Conservation (phyloP, 2,329 filamentous ascomycete species). For the Fusarium tricinctum region DNA sequence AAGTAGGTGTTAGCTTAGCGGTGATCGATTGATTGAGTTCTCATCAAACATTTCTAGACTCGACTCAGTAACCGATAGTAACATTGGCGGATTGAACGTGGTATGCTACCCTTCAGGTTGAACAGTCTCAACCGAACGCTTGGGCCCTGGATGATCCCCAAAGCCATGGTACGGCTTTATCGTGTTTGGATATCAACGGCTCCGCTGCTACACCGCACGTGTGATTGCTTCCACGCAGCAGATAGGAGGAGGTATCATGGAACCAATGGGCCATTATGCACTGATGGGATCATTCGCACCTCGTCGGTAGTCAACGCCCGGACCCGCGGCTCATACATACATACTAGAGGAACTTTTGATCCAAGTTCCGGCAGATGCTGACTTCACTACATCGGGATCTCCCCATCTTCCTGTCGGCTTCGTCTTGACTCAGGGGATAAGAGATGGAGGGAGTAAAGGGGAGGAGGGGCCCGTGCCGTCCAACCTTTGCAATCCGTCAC, state of each 20-base stretch:
- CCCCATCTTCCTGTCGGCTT: conserved; percentile 14
- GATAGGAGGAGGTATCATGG: conserved; percentile 1
- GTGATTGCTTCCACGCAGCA: conserved; percentile 17
- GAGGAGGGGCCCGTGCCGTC: conserved; percentile 28
- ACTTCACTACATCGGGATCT: conserved; percentile 32
- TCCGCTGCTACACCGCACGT: conserved; percentile 31
- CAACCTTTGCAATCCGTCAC: conserved; percentile 9
- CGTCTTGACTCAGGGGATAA: conserved; percentile 35
- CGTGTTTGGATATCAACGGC: conserved; percentile 4
- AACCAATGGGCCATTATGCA: conserved; percentile 21
- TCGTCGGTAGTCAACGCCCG: conserved; percentile 36
- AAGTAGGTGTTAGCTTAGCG: conserved; percentile 10
- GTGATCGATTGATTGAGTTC: conserved; percentile 19
- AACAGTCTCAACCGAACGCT: conserved; percentile 32
- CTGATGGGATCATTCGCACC: conserved; percentile 16
- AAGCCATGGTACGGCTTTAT: conserved; percentile 19
- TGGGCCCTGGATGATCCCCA: conserved; percentile 27
- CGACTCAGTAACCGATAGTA: conserved; percentile 36
- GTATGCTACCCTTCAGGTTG: conserved; percentile 34
- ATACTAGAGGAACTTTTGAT: conserved; percentile 39
- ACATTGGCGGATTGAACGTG: conserved; percentile 23
- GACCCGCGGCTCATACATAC: conserved; percentile 31
- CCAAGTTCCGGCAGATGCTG: conserved; percentile 38
- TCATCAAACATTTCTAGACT: conserved; percentile 25
- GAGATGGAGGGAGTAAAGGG: conserved; percentile 7